phyloP scores from a whole-genome alignment of 1,139 yeast species.

The Taphrina sp. region DNA sequence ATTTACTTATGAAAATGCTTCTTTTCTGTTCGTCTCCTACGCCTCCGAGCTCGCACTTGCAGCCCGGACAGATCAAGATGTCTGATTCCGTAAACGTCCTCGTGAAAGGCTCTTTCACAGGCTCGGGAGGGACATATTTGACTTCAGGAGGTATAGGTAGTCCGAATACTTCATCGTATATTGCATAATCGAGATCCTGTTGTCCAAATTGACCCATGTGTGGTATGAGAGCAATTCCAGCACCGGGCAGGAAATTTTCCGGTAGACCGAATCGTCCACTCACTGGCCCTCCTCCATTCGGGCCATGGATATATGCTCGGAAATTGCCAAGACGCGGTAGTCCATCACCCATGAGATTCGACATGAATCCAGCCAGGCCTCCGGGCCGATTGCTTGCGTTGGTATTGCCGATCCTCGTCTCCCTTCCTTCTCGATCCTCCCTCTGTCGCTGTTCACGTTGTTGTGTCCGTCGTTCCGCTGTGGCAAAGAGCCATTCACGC shows the following conservation, averaged over 20 bases:
- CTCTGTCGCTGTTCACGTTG: slow-evolving; percentile 4
- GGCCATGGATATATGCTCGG: slow-evolving; percentile 13
- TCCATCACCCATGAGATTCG: slow-evolving; percentile 1
- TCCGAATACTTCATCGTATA: neutral
- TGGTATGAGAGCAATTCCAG: neutral
- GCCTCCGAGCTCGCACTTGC: slow-evolving; percentile 31
- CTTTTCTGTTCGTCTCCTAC: slow-evolving; percentile 22
- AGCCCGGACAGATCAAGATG: slow-evolving; percentile 32
- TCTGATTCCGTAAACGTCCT: slow-evolving; percentile 22
- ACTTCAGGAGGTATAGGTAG: neutral
- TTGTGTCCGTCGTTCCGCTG: neutral
- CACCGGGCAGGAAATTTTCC: slow-evolving; percentile 1
- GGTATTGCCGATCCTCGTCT: no score
- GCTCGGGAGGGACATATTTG: slow-evolving; percentile 24
- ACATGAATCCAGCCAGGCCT: neutral
- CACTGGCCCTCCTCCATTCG: slow-evolving; percentile 29
- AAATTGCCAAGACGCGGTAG: neutral
- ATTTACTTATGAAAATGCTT: slow-evolving; percentile 31
- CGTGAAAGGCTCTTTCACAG: slow-evolving; percentile 28
- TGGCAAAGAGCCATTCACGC: neutral
- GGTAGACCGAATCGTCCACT: neutral
- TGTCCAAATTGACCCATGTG: neutral
- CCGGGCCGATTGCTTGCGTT: neutral
- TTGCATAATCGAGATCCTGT: slow-evolving; percentile 14
- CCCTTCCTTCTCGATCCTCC: neutral